A percentile compares a stretch with the other conserved stretches of the same genome.
Conservation (phyloP, 495 filamentous ascomycete genomes). For the Aspergillus kassunensis region DNA sequence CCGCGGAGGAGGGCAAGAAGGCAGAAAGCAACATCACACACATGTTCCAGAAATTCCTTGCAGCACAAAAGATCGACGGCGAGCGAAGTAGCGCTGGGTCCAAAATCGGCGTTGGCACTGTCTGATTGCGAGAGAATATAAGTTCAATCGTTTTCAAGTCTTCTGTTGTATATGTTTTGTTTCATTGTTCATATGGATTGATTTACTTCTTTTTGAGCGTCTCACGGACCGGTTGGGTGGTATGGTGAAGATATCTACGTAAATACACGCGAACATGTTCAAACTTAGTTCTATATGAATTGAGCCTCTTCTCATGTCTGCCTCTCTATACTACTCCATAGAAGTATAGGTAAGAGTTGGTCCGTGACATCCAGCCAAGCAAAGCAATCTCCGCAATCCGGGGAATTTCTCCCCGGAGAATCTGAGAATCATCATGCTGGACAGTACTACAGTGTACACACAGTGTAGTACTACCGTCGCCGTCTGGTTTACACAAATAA, state of each 20-base stretch:
- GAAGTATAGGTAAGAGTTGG: too few relatives aligned
- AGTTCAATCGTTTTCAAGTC: not conserved
- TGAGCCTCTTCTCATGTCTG: not conserved
- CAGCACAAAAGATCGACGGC: slow-evolving; percentile 31
- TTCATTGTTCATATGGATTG: slow-evolving; percentile 10
- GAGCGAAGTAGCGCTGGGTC: slow-evolving; percentile 35
- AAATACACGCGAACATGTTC: not conserved
- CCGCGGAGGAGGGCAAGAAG: slow-evolving; percentile 31
- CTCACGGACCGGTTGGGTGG: slow-evolving; percentile 16
- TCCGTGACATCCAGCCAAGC: not conserved
- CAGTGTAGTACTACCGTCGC: too few relatives aligned
- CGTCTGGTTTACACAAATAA: too few relatives aligned
- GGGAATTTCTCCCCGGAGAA: too few relatives aligned
- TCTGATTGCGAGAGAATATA: not conserved
- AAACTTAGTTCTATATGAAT: not conserved
- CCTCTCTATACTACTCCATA: too few relatives aligned
- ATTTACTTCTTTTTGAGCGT: slow-evolving; percentile 12
- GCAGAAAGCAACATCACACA: slow-evolving; percentile 43
- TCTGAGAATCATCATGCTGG: too few relatives aligned
- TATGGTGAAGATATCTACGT: slow-evolving; percentile 18
- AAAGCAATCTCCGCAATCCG: not conserved
- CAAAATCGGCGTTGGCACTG: slow-evolving; percentile 39
- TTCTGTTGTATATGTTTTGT: slow-evolving; percentile 9
- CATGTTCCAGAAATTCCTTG: slow-evolving; percentile 49
- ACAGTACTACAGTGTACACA: too few relatives aligned